Evolutionary conservation across 148 eudicot species (phyloP), one percentile per base, ranked within the genome.

Genomic region (Persicaria maculosa): DNA sequence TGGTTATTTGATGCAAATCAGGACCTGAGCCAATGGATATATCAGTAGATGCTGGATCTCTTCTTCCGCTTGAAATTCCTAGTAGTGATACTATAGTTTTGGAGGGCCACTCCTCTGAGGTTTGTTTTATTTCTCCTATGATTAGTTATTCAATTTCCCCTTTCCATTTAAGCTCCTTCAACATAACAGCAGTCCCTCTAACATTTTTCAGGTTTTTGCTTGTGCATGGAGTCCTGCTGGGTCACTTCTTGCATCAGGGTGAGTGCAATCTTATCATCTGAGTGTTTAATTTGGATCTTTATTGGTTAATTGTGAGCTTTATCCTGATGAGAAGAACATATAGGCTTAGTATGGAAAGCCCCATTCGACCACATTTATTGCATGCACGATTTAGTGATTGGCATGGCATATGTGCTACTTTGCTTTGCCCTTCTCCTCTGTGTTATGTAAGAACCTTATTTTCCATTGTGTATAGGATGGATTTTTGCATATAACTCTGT

Each of bases 181-280:
- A 68, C 50, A 79, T 62, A 47, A 43, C 6, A 53, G 19, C 17
- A 44, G 44, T 76, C 10, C 44, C 44, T 76, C 50, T 40, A 36
- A 50, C 44, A 20, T 72, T 20, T 16, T 43, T 31, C 68, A 89
- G 93, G 93, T 89, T 79, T 89, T 86, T 78, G 86, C 89, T 72
- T 89, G 93, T 78, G 88, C 89, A 20, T 89, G 93, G 93, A 89
- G 84, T 82, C 93, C 93, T 73, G 74, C 80, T 20, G 89, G 93
- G 65, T 83, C 88, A 58, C 86, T 85, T 74, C 88, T 90, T 79
- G 95, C 95, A 68, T 88, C 95, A 45, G 95, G 90, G 95, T 90
- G 85, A 77, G 91, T 79, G 44, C 47, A 53, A 70, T 54, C 68
- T 69, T 19, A 75, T 65, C 44, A 40, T 7, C 4, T 12, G 45